phyloP scores from a whole-genome alignment of 768 basidiomycete species.

The Pleurotus citrinopileatus region DNA sequence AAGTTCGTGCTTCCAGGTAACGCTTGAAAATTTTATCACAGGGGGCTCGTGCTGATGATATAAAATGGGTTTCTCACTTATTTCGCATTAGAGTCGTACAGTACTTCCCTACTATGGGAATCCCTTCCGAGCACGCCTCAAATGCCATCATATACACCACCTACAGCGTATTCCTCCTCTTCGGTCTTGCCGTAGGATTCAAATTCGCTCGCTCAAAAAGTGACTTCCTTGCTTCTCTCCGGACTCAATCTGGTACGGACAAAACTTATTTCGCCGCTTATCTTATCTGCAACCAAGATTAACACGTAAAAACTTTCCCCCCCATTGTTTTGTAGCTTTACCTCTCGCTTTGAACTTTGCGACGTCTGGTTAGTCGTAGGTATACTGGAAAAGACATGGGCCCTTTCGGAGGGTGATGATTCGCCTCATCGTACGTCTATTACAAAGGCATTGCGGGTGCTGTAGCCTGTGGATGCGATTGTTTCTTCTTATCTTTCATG shows the following conservation, averaged over 20 bases:
- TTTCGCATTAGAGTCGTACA: background rate
- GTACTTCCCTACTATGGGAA: background rate
- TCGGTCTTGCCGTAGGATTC: conserved; percentile 6
- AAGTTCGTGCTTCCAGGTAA: background rate
- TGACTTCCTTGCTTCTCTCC: conserved; percentile 7
- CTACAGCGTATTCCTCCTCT: conserved; percentile 2
- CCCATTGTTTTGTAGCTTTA: background rate
- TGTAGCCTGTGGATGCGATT: background rate
- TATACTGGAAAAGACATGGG: conserved; percentile 10
- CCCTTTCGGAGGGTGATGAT: background rate
- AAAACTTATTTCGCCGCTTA: background rate
- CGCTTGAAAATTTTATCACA: too few relatives aligned
- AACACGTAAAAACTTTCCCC: background rate
- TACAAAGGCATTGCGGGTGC: conserved; percentile 10
- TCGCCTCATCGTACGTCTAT: background rate
- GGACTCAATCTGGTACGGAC: conserved; percentile 2
- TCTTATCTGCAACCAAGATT: conserved; percentile 2
- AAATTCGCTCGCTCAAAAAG: conserved; percentile 5
- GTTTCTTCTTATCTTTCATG: too few relatives aligned
- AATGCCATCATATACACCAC: conserved; percentile 11
- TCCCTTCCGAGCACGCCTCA: conserved; percentile 4
- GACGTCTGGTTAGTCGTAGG: conserved; percentile 6
- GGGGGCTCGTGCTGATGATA: background rate
- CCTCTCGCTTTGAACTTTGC: conserved; percentile 10
- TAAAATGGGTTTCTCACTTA: background rate